Conservation (phyloP, 768 basidiomycete species). For the Hortiboletus flavorubellus region DNA sequence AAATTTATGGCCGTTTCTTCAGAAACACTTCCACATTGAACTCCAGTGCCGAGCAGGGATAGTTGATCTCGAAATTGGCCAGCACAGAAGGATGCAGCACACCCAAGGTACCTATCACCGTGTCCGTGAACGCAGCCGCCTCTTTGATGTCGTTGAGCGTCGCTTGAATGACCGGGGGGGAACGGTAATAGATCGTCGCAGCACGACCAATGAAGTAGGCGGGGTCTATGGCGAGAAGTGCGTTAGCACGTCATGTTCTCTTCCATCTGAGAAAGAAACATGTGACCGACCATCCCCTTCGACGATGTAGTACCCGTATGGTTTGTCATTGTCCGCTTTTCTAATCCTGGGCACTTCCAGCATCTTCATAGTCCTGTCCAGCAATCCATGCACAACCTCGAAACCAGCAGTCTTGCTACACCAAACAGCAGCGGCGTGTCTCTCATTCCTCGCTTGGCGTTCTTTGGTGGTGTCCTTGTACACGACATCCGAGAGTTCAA, state of each 20-base stretch:
- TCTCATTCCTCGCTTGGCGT: slow-evolving; percentile 82
- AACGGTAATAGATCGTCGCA: slow-evolving; percentile 86
- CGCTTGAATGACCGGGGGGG: slow-evolving; percentile 32
- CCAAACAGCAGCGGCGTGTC: slow-evolving; percentile 89
- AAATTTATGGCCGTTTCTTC: slow-evolving; percentile 41
- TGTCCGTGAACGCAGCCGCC: slow-evolving; percentile 48
- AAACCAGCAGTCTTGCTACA: slow-evolving; percentile 97
- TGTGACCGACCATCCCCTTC: slow-evolving; percentile 70
- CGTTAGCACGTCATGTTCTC: slow-evolving; percentile 2
- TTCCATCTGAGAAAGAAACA: background rate
- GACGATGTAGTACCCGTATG: slow-evolving; percentile 88
- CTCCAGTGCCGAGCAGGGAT: slow-evolving; percentile 93
- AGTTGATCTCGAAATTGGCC: slow-evolving; percentile 89
- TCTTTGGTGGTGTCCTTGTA: slow-evolving; percentile 79
- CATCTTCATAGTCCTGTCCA: slow-evolving; percentile 96
- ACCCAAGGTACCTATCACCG: slow-evolving; percentile 84
- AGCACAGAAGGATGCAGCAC: slow-evolving; percentile 92
- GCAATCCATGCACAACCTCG: slow-evolving; percentile 91
- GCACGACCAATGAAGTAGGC: slow-evolving; percentile 96
- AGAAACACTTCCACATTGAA: slow-evolving; percentile 95
- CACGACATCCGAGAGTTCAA: slow-evolving; percentile 92
- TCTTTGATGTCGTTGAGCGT: slow-evolving; percentile 44
- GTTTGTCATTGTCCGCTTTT: slow-evolving; percentile 49
- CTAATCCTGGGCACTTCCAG: slow-evolving; percentile 83
- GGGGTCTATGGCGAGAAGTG: slow-evolving; percentile 53